These are phyloP conservation scores for Fusarium buharicum DNA, from an alignment of 2,329 filamentous ascomycete genomes.

Conservation along the genomic window DNA sequence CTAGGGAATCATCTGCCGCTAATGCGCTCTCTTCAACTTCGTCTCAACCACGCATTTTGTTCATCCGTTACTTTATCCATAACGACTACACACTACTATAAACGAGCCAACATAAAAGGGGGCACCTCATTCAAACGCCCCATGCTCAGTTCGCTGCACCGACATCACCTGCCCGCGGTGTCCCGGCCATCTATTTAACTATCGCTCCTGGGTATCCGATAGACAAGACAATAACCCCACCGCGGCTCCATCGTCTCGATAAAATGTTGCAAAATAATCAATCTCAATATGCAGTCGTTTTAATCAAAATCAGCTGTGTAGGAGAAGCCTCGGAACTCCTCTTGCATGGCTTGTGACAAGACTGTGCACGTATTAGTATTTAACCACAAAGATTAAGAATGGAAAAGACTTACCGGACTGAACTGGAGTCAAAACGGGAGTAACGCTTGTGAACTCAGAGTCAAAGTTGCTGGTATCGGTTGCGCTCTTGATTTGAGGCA, in stretches of 20 bases:
- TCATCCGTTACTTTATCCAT: conserved; percentile 34
- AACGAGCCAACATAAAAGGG: conserved; percentile 32
- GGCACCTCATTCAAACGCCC: conserved; percentile 17
- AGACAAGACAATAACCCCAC: conserved; percentile 44
- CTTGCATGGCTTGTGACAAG: conserved; percentile 97
- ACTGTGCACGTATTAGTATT: conserved; percentile 64
- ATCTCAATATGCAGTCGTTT: conserved; percentile 39
- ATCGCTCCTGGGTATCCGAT: conserved; percentile 46
- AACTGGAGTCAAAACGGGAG: conserved; percentile 94
- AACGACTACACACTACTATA: conserved; percentile 33
- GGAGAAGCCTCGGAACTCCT: conserved; percentile 98
- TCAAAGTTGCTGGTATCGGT: conserved; percentile 99
- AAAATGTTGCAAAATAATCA: conserved; percentile 41
- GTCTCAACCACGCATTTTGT: conserved; percentile 34
- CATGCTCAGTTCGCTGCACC: conserved; percentile 32
- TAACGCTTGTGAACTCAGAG: conserved; percentile 97
- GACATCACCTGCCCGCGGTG: conserved; percentile 37
- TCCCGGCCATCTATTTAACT: conserved; percentile 42
- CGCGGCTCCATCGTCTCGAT: conserved; percentile 40
- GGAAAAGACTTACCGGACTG: conserved; percentile 81
- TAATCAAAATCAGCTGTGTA: conserved; percentile 93
- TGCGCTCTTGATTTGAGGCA: conserved; percentile 87
- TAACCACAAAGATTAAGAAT: not conserved
- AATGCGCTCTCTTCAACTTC: conserved; percentile 32
- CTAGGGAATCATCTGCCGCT: conserved; percentile 29